Conservation (phyloP, 2,329 filamentous ascomycete species). For the Fusarium fracticaudum region DNA sequence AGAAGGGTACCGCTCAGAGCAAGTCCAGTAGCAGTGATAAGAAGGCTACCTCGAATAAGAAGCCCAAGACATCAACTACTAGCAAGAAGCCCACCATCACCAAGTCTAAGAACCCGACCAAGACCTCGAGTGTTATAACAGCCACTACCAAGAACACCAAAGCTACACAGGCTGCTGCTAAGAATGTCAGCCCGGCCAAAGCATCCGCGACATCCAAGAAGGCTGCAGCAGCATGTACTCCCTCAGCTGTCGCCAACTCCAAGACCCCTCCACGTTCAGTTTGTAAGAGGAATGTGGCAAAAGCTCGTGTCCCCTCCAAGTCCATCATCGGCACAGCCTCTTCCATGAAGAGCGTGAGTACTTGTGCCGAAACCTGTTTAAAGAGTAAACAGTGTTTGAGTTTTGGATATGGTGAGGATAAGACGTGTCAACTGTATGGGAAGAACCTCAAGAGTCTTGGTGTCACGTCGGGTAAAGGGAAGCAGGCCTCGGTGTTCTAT, state of each 20-base stretch:
- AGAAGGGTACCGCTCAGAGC: neutral
- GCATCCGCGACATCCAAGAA: neutral
- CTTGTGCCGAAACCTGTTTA: neutral
- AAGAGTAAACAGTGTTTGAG: conserved; percentile 5
- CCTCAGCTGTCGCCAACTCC: neutral
- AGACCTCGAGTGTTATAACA: neutral
- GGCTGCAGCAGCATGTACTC: neutral
- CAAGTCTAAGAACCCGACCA: neutral
- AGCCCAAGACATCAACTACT: neutral
- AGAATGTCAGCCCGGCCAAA: fast-evolving
- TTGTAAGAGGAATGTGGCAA: neutral
- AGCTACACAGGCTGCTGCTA: neutral
- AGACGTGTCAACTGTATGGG: neutral
- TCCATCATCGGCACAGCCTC: neutral
- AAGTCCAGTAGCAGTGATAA: neutral
- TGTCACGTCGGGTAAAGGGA: neutral
- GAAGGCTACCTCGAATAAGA: neutral
- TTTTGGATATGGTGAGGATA: neutral
- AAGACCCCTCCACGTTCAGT: neutral
- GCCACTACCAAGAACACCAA: neutral
- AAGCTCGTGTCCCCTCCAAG: neutral
- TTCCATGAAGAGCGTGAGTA: neutral
- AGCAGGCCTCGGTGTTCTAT: neutral
- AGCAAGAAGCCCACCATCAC: neutral
- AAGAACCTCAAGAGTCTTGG: neutral